phyloP scores from a whole-genome alignment of 164 flowering plant species.

The Pachysandra terminalis region DNA sequence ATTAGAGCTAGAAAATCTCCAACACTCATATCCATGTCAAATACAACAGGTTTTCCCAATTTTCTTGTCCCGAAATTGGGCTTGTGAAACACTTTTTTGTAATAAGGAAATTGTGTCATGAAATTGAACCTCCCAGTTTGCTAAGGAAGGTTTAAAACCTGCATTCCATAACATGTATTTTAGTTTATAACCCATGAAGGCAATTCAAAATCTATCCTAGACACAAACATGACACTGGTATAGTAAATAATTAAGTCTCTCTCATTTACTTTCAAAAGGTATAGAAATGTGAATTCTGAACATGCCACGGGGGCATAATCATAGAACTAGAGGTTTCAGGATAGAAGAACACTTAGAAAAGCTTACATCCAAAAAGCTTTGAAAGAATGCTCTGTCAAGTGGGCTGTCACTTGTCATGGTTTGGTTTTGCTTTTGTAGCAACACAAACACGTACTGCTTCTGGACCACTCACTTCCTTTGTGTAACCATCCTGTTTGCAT shows the following conservation, averaged over 20 bases:
- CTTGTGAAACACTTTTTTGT: slow-evolving; percentile 50
- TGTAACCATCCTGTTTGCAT: no score
- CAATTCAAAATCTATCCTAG: no score
- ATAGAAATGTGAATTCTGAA: no score
- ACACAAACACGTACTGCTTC: slow-evolving; percentile 70
- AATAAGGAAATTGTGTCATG: slow-evolving; percentile 67
- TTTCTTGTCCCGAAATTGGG: slow-evolving; percentile 44
- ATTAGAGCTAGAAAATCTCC: slow-evolving; percentile 90
- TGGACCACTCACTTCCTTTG: no score
- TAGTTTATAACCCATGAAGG: no score
- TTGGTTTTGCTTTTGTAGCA: slow-evolving; percentile 79
- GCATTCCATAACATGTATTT: slow-evolving; percentile 12
- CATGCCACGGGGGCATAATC: no score
- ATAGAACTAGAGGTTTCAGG: no score
- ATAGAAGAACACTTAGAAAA: no score
- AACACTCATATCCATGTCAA: slow-evolving; percentile 98
- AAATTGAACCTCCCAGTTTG: slow-evolving; percentile 73
- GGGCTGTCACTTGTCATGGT: slow-evolving; percentile 38
- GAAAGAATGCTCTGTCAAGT: slow-evolving; percentile 60
- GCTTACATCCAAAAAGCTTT: slow-evolving; percentile 77
- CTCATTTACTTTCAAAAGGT: no score
- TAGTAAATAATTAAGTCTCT: no score
- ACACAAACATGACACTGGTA: no score
- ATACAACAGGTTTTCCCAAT: slow-evolving; percentile 67
- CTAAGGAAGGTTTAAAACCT: slow-evolving; percentile 67